These are phyloP conservation scores for Penicillium odoratum DNA, from an alignment of 495 filamentous ascomycete genomes.

Conservation along the genomic window DNA sequence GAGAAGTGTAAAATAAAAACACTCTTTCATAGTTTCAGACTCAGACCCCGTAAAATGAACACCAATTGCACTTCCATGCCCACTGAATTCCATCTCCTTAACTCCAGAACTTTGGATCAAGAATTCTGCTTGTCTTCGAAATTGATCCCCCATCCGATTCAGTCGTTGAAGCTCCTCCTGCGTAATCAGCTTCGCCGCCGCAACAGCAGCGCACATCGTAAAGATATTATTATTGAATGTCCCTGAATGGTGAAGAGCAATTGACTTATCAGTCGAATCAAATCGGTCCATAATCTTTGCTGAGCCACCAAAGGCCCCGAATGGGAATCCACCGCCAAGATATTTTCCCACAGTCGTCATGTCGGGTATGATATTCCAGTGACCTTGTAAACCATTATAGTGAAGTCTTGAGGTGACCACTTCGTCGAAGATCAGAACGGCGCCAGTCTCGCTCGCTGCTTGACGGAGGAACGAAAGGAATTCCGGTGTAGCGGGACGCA, in stretches of 20 bases:
- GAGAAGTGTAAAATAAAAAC: constrained; percentile 12
- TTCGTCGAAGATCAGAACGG: constrained; percentile 52
- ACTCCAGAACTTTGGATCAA: background rate
- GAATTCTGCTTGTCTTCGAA: constrained; percentile 4
- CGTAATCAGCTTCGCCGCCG: constrained; percentile 29
- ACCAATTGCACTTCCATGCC: constrained; percentile 13
- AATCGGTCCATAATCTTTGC: constrained; percentile 55
- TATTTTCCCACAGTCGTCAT: constrained; percentile 64
- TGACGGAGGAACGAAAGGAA: constrained; percentile 47
- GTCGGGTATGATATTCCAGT: constrained; percentile 51
- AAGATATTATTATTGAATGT: constrained; percentile 71
- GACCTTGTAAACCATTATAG: constrained; percentile 44
- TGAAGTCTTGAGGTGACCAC: constrained; percentile 62
- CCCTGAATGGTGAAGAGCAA: constrained; percentile 50
- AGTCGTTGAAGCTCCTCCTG: constrained; percentile 15
- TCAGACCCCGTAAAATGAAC: constrained; percentile 6
- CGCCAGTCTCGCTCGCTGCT: constrained; percentile 34
- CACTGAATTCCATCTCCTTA: constrained; percentile 1
- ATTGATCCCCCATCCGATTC: constrained; percentile 22
- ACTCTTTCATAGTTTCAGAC: constrained; percentile 3
- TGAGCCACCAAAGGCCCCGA: constrained; percentile 63
- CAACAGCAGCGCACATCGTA: constrained; percentile 52
- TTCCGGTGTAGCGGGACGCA: constrained; percentile 39
- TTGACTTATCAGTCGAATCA: constrained; percentile 7
- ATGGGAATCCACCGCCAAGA: constrained; percentile 61